Evolutionary conservation across 768 basidiomycete genomes (phyloP).

Genomic region (Vararia minispora): DNA sequence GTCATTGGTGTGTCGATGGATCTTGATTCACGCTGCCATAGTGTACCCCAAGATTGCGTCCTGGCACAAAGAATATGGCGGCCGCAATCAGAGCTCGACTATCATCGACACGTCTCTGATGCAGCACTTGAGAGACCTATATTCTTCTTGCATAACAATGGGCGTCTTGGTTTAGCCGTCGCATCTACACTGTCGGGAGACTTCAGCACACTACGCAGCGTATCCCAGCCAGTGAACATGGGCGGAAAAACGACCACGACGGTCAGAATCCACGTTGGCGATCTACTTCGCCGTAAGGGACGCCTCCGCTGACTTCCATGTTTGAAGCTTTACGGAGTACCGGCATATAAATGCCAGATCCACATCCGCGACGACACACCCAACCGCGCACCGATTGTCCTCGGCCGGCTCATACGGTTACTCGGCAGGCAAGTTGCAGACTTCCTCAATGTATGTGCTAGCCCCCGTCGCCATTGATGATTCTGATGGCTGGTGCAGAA

Average conservation of each 20-base stretch:
- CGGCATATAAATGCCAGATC: no score
- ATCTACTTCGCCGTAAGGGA: no score
- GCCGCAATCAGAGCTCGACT: slow-evolving; percentile 2
- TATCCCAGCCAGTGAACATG: background rate
- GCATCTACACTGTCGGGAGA: background rate
- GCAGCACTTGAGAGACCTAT: slow-evolving; percentile 8
- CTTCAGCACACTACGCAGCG: slow-evolving; percentile 1
- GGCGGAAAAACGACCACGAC: slow-evolving; percentile 5
- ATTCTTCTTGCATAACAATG: slow-evolving; percentile 5
- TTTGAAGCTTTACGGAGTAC: slow-evolving; percentile 1
- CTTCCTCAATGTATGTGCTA: slow-evolving; percentile 8
- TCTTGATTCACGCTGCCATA: no score
- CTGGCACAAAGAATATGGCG: no score
- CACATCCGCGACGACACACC: slow-evolving; percentile 8
- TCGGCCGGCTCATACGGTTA: slow-evolving; percentile 8
- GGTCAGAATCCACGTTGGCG: slow-evolving; percentile 7
- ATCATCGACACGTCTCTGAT: slow-evolving; percentile 2
- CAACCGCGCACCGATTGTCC: background rate
- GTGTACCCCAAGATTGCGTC: no score
- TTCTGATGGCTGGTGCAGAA: slow-evolving; percentile 2
- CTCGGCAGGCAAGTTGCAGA: slow-evolving; percentile 6
- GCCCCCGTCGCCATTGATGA: no score
- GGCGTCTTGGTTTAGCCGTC: slow-evolving; percentile 2
- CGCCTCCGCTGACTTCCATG: background rate
- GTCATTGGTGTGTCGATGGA: no score